These are phyloP conservation scores for Solanum appendiculatum DNA, from an alignment of 257 asterid species.

Conservation along the genomic window DNA sequence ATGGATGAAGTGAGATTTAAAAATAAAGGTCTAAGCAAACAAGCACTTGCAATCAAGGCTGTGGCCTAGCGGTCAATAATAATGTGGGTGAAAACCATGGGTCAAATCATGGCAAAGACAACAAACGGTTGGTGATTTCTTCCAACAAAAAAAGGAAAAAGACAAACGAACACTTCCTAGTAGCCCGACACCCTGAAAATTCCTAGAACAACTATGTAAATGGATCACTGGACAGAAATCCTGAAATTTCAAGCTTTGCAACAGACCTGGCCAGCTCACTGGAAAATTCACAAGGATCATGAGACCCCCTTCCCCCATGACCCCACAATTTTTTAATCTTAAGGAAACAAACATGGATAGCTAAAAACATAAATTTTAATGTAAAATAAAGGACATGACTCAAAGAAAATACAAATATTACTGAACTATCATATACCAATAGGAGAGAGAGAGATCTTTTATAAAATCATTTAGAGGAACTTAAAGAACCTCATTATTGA, in stretches of 20 bases:
- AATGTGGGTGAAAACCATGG: background rate
- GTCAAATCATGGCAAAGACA: background rate
- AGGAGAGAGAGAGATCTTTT: background rate
- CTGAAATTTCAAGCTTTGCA: background rate
- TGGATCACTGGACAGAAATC: background rate
- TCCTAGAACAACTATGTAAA: background rate
- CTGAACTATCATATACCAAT: background rate
- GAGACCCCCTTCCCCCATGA: background rate
- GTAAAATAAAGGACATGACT: background rate
- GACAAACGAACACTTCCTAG: background rate
- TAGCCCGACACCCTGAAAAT: background rate
- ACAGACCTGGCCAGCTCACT: background rate
- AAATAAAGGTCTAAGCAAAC: background rate
- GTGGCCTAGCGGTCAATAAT: background rate
- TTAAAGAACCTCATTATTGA: background rate
- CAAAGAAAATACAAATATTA: background rate
- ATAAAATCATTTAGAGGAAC: background rate
- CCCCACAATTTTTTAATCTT: background rate
- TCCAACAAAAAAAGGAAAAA: background rate
- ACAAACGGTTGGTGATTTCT: background rate
- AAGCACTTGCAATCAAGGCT: background rate
- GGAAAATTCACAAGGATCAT: background rate
- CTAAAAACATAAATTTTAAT: background rate
- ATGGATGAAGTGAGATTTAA: background rate
- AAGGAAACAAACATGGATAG: background rate